Conservation (phyloP, 148 eudicot species). For the Silene latifolia region DNA sequence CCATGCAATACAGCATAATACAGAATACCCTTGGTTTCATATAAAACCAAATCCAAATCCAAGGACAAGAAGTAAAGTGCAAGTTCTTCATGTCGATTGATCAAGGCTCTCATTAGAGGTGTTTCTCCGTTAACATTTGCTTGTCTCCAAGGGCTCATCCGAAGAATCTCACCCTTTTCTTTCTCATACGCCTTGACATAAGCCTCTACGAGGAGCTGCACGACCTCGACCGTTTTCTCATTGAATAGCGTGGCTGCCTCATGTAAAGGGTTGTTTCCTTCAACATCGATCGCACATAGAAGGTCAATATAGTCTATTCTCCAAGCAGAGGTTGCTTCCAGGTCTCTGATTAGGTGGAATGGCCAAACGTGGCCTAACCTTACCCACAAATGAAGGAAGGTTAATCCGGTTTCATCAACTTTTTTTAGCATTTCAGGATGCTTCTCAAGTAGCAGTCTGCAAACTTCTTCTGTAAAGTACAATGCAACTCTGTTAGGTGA, state of each 20-base stretch:
- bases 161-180: background rate
- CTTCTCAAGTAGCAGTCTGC: slow-evolving; percentile 14
- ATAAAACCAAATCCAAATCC: slow-evolving; percentile 1
- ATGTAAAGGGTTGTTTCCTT: background rate
- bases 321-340: background rate
- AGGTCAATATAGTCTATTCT: slow-evolving; percentile 2
- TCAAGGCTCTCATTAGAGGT: background rate
- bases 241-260: background rate
- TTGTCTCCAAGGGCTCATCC: background rate
- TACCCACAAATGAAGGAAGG: background rate
- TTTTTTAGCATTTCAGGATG: slow-evolving; percentile 8
- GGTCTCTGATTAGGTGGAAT: background rate
- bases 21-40: background rate
- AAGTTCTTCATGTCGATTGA: background rate
- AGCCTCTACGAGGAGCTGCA: slow-evolving; percentile 11
- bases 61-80: slow-evolving; percentile 13
- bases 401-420: background rate
- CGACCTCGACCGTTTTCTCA: background rate
- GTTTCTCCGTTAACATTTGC: background rate
- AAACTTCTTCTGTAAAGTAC: slow-evolving; percentile 11
- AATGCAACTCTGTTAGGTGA: background rate
- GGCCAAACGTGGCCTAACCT: background rate
- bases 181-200: background rate
- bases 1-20: slow-evolving; percentile 10
- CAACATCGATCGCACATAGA: background rate